These are phyloP conservation scores for Cladosporium sp. DNA, from an alignment of 2,329 filamentous ascomycete species.

Conservation along the genomic window DNA sequence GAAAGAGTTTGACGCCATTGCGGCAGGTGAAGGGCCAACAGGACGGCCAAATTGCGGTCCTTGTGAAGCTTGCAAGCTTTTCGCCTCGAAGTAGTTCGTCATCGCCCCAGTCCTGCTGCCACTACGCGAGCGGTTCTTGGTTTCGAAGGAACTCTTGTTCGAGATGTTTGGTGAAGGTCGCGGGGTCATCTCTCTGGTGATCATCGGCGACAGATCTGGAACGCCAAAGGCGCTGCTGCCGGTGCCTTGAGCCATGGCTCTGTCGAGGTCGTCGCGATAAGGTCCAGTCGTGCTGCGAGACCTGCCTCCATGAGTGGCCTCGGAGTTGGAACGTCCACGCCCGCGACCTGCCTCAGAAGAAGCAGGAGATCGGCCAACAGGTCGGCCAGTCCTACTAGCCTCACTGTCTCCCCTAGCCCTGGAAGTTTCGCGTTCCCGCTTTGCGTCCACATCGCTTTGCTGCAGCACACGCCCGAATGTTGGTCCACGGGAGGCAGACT, in stretches of 20 bases:
- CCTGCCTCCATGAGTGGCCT: constrained; percentile 49
- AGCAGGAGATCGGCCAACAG: constrained; percentile 37
- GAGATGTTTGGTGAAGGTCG: constrained; percentile 28
- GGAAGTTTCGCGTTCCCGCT: constrained; percentile 34
- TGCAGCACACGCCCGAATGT: constrained; percentile 23
- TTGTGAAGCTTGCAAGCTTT: constrained; percentile 19
- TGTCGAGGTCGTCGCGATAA: constrained; percentile 54
- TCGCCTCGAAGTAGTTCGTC: constrained; percentile 32
- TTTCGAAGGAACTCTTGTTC: constrained; percentile 28
- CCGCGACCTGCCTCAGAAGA: constrained; percentile 39
- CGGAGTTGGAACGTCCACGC: constrained; percentile 58
- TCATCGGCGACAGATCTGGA: constrained; percentile 36
- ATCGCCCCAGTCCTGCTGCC: constrained; percentile 23
- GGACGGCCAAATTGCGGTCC: background rate
- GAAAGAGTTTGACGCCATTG: constrained; percentile 26
- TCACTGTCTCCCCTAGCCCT: constrained; percentile 40
- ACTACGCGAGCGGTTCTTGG: constrained; percentile 22
- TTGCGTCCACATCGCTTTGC: constrained; percentile 30
- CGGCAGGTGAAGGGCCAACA: constrained; percentile 23
- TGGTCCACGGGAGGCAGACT: constrained; percentile 28
- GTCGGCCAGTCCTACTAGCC: constrained; percentile 24
- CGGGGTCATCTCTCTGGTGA: constrained; percentile 37
- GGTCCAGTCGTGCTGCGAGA: constrained; percentile 55
- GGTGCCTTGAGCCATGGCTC: constrained; percentile 50
- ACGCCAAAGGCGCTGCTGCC: constrained; percentile 36